These are phyloP conservation scores for Rosa chinensis DNA, from an alignment of 306 rosid genomes.

Conservation along the genomic window DNA sequence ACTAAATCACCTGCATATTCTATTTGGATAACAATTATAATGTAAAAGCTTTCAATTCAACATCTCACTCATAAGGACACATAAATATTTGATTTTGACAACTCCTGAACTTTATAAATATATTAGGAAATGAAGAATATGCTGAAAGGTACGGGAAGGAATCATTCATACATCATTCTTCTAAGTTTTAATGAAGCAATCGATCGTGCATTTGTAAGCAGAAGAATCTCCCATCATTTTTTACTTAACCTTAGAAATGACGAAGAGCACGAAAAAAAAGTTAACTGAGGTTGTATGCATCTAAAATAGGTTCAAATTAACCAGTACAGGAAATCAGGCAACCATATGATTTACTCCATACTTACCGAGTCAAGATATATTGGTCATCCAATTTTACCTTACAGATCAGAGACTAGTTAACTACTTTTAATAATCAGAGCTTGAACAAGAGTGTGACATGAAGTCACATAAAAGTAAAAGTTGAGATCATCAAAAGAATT, in stretches of 20 bases:
- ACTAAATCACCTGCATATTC: neutral
- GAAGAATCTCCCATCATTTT: slow-evolving; percentile 98
- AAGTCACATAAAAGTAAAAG: neutral
- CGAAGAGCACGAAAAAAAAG: neutral
- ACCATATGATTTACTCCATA: neutral
- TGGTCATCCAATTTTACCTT: neutral
- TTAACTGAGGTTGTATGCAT: neutral
- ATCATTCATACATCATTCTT: slow-evolving; percentile 67
- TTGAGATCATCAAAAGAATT: neutral
- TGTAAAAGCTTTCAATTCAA: neutral
- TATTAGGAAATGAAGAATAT: neutral
- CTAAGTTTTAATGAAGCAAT: slow-evolving; percentile 6
- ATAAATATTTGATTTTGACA: neutral
- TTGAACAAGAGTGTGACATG: neutral
- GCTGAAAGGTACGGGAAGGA: slow-evolving; percentile 6
- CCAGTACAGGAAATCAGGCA: neutral
- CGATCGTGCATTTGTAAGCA: slow-evolving; percentile 51
- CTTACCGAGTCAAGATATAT: neutral
- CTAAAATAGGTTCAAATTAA: neutral
- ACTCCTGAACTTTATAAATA: neutral
- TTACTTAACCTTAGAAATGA: slow-evolving; percentile 78
- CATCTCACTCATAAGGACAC: neutral
- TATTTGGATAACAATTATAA: neutral
- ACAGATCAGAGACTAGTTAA: neutral
- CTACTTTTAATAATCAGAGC: neutral